phyloP scores from a whole-genome alignment of 2,329 filamentous ascomycete genomes.

The Xylariaceae sp. region DNA sequence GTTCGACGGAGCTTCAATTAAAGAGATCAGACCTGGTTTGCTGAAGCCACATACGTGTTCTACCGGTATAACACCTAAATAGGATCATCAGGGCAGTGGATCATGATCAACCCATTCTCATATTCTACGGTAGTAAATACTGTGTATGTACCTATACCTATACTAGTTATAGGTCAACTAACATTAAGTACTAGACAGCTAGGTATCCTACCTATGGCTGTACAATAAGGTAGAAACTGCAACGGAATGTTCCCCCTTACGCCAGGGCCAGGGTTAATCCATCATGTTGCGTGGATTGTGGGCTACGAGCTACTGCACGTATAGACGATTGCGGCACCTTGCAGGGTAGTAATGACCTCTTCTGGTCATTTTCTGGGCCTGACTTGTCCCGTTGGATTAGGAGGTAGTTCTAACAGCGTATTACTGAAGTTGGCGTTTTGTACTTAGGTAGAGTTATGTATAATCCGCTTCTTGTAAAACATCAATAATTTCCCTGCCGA shows the following conservation, averaged over 20 bases:
- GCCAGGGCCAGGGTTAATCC: constrained; percentile 31
- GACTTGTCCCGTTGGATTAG: not conserved
- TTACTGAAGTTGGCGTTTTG: too few relatives aligned
- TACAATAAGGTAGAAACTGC: constrained; percentile 19
- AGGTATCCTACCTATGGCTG: constrained; percentile 6
- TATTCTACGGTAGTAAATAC: not conserved
- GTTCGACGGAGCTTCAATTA: too few relatives aligned
- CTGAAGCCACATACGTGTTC: not conserved
- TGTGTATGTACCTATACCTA: not conserved
- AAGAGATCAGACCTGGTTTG: not conserved
- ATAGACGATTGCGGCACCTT: constrained; percentile 24
- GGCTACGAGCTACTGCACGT: constrained; percentile 4
- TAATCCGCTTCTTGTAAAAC: not conserved
- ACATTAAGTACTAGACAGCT: too few relatives aligned
- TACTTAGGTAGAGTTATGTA: too few relatives aligned
- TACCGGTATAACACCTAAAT: not conserved
- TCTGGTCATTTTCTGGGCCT: not conserved
- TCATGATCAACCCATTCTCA: not conserved
- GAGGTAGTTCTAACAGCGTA: not conserved
- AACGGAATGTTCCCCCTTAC: constrained; percentile 33
- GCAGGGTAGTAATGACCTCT: constrained; percentile 14
- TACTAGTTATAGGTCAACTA: too few relatives aligned
- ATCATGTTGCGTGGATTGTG: constrained; percentile 30
- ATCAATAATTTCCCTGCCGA: not conserved
- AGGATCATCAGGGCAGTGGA: not conserved